Evolutionary conservation across 1,284 basidiomycete species (phyloP), one percentile per base, ranked within the genome.

Genomic region (Bondarzewia mesenterica): DNA sequence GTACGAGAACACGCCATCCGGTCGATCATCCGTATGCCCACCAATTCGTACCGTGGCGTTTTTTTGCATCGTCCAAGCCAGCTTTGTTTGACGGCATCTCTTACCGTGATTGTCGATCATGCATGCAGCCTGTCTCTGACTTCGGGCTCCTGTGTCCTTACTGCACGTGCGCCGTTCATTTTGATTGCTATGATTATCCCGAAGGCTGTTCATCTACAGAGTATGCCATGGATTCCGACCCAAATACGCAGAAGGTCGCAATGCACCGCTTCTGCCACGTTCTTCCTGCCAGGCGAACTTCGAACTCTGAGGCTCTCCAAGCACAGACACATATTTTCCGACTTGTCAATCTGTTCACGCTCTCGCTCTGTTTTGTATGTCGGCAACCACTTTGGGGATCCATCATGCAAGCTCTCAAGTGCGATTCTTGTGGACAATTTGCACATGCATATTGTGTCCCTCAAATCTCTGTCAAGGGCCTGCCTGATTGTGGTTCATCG

Each of bases 141-240:
- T 84, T 83, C 57, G 82, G 81, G 2, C 66, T 88, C 6, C 61
- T 80, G 14, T 87, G 84, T 54, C 72, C 80, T 1, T 72, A 79
- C 46, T 87, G 85, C 60, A 71, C 77, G 63, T 80, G 75, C 51
- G 63, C 71, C 2, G 76, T 85, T 5, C 85, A 88, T 59, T 78
- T 84, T 52, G 79, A 81, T 56, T 88, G 85, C 63, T 87, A 86
- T 57, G 80, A 85, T 57, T 73, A 79, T 54, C 78, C 80, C 12
- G 73, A 77, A 44, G 85, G 84, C 16, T 81, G 72, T 57, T 65
- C 72, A 50, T 62, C 78, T 50, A 62, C 73, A 7, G 71, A 81
- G 51, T 84, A 85, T 55, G 60, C 70, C 4, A 61, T 72, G 49
- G 59, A 63, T 14, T 58, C 69, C 14, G 75, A 78, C 52, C 54